These are phyloP conservation scores for Cenchrus purpureus DNA, from an alignment of 176 grass and related monocot genomes.

Conservation along the genomic window DNA sequence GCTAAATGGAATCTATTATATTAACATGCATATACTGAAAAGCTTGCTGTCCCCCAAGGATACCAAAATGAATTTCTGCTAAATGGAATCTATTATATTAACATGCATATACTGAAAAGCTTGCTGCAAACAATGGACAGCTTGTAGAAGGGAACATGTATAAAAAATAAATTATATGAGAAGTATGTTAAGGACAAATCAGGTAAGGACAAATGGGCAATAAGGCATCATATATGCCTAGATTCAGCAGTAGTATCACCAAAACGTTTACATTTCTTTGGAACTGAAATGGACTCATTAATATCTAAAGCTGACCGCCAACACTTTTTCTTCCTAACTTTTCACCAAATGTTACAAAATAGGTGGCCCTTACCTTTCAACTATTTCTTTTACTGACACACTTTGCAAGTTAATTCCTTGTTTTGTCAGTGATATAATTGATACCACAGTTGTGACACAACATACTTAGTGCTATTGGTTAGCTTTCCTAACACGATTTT, in stretches of 20 bases:
- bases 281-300: constrained; percentile 1
- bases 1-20: background rate
- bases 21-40: too few relatives aligned
- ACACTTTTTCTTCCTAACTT: background rate
- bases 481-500: constrained; percentile 1
- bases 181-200: background rate
- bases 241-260: background rate
- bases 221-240: background rate
- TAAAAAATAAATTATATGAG: background rate
- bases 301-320: background rate
- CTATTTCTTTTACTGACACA: background rate
- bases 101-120: too few relatives aligned
- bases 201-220: constrained; percentile 13
- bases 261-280: background rate
- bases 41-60: too few relatives aligned
- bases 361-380: background rate
- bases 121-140: background rate
- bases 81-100: background rate
- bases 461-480: background rate
- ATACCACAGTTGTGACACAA: background rate
- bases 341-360: constrained; percentile 17
- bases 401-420: background rate
- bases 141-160: background rate
- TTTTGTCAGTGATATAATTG: constrained; percentile 12
- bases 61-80: too few relatives aligned